phyloP scores from a whole-genome alignment of 306 rosid genomes.

The Trichosanthes cucumerina region DNA sequence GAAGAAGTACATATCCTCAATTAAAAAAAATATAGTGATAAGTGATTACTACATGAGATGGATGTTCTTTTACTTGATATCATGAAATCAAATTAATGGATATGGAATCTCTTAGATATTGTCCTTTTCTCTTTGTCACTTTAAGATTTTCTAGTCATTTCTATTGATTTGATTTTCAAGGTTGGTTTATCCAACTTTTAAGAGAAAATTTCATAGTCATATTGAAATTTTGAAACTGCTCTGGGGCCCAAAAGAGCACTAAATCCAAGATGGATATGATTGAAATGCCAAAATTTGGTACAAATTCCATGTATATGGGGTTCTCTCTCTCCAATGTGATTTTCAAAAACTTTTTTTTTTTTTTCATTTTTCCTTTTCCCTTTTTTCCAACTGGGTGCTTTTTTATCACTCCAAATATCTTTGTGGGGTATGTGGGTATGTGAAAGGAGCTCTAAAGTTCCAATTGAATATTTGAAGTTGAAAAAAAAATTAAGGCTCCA shows the following conservation, averaged over 20 bases:
- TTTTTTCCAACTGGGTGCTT: too few species aligned
- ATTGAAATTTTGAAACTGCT: background rate
- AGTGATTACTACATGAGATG: background rate
- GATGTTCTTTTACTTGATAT: background rate
- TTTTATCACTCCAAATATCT: background rate
- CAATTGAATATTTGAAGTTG: background rate
- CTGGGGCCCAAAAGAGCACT: background rate
- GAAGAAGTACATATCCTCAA: background rate
- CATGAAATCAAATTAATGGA: background rate
- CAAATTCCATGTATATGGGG: background rate
- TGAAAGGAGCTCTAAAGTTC: background rate
- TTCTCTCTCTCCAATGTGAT: background rate
- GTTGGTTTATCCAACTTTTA: background rate
- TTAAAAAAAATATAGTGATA: background rate
- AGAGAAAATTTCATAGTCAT: background rate
- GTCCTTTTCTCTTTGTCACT: background rate
- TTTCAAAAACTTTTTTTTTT: background rate
- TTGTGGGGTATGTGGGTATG: background rate
- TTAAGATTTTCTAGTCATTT: background rate
- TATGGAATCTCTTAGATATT: background rate
- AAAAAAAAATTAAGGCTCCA: background rate
- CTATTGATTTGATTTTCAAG: background rate
- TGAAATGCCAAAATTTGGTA: background rate
- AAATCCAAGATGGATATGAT: conserved; percentile 1
- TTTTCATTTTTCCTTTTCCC: background rate